Evolutionary conservation across 1,139 yeast genomes (phyloP).

Genomic region (Yamadazyma epiphylla): DNA sequence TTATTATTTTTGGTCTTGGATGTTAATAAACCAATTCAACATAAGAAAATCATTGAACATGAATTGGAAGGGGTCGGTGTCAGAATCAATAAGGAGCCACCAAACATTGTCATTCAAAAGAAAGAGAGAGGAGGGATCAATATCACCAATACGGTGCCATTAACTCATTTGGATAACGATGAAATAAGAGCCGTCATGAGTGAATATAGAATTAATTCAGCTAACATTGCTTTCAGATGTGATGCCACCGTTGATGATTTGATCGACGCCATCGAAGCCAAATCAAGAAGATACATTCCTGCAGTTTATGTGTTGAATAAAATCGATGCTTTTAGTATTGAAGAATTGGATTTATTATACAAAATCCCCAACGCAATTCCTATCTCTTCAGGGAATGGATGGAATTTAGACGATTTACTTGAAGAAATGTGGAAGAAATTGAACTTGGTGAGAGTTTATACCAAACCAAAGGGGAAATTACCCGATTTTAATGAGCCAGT

Average conservation of each 20-base stretch:
- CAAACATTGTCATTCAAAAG: constrained; percentile 84
- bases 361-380: constrained; percentile 97
- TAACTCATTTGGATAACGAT: constrained; percentile 86
- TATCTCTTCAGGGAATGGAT: constrained; percentile 89
- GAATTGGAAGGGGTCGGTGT: constrained; percentile 98
- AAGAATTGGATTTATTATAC: constrained; percentile 84
- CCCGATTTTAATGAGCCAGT: constrained; percentile 97
- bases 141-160: constrained; percentile 88
- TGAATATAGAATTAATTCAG: constrained; percentile 91
- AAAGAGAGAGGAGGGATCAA: constrained; percentile 95
- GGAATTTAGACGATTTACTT: constrained; percentile 93
- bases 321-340: constrained; percentile 89
- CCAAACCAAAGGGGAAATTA: constrained; percentile 90
- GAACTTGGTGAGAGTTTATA: constrained; percentile 88
- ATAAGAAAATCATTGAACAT: constrained; percentile 87
- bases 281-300: constrained; percentile 88
- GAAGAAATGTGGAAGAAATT: constrained; percentile 94
- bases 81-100: constrained; percentile 86
- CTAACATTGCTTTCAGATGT: constrained; percentile 95
- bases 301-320: constrained; percentile 92
- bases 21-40: constrained; percentile 92
- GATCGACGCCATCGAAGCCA: constrained; percentile 89
- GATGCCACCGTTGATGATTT: constrained; percentile 97
- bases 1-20: constrained; percentile 88
- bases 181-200: constrained; percentile 94